phyloP scores from a whole-genome alignment of 768 basidiomycete species.

The Leccinum rimulosum region DNA sequence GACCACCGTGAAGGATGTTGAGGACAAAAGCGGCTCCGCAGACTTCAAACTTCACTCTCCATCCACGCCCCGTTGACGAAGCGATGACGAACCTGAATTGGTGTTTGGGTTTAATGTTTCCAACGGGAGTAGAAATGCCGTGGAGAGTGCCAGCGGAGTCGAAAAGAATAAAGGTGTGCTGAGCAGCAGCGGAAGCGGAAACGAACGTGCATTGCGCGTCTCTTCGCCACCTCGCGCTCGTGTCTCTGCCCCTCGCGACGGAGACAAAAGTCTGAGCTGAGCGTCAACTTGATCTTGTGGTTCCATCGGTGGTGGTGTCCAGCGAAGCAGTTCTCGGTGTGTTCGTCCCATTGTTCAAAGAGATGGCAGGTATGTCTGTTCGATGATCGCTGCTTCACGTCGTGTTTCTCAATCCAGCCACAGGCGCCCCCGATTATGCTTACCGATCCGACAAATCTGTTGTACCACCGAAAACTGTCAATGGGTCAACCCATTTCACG shows the following conservation, averaged over 20 bases:
- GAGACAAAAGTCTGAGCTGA: constrained; percentile 12
- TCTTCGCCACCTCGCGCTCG: constrained; percentile 13
- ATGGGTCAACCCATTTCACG: constrained; percentile 14
- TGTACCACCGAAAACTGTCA: constrained; percentile 12
- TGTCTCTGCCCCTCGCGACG: constrained; percentile 10
- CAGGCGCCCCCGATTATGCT: constrained; percentile 26
- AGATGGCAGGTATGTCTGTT: constrained; percentile 40
- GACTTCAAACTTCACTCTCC: neutral
- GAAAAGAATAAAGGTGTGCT: neutral
- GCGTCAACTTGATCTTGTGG: constrained; percentile 15
- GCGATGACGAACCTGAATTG: too few relatives aligned
- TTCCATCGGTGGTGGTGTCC: constrained; percentile 36
- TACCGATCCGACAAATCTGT: constrained; percentile 14
- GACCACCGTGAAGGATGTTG: too few relatives aligned
- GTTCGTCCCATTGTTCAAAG: constrained; percentile 64
- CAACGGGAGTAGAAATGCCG: neutral
- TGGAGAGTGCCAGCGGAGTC: neutral
- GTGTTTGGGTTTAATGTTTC: too few relatives aligned
- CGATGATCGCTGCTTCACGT: neutral
- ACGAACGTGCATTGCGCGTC: neutral
- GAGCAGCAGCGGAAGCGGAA: neutral
- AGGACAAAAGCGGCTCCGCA: too few relatives aligned
- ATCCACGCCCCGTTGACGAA: too few relatives aligned
- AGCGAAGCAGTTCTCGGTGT: constrained; percentile 54
- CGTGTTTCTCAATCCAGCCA: constrained; percentile 4